Percentiles rank a stretch among this genome's conserved stretches.
Evolutionary conservation across 2,329 filamentous ascomycete genomes (phyloP).

Genomic region (Septoria petroselini): DNA sequence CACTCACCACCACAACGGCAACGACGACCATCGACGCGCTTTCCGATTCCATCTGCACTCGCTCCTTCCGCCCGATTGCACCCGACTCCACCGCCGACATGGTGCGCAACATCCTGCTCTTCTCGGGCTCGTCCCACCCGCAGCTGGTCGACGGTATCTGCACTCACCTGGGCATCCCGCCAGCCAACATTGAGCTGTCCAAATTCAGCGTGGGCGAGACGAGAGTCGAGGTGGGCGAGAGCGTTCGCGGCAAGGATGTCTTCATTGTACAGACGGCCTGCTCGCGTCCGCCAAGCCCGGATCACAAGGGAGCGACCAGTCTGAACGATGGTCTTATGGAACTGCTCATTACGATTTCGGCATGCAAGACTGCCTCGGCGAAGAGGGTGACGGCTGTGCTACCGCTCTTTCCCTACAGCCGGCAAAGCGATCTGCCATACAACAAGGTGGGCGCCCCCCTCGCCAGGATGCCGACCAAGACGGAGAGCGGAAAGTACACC

Average conservation of each 20-base stretch:
- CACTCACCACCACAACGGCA: not conserved
- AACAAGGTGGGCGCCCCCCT: slow-evolving; percentile 92
- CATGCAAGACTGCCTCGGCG: slow-evolving; percentile 91
- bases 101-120: slow-evolving; percentile 92
- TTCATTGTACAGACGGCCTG: slow-evolving; percentile 84
- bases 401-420: slow-evolving; percentile 92
- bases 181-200: slow-evolving; percentile 75
- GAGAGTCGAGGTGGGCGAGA: slow-evolving; percentile 92
- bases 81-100: slow-evolving; percentile 49
- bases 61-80: not conserved
- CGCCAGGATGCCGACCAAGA: slow-evolving; percentile 62
- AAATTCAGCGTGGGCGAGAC: slow-evolving; percentile 97
- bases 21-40: not conserved
- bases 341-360: slow-evolving; percentile 96
- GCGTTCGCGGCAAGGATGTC: slow-evolving; percentile 95
- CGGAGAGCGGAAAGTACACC: slow-evolving; percentile 65
- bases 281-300: slow-evolving; percentile 18
- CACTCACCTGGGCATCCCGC: slow-evolving; percentile 81
- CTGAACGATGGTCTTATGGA: slow-evolving; percentile 91
- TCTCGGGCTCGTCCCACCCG: slow-evolving; percentile 91
- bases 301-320: slow-evolving; percentile 18
- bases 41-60: not conserved
- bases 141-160: slow-evolving; percentile 82
- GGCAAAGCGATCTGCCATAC: slow-evolving; percentile 94
- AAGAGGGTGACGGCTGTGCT: slow-evolving; percentile 90